Evolutionary conservation across 1,284 basidiomycete species (phyloP).

Genomic region (Rhizoctonia solani): DNA sequence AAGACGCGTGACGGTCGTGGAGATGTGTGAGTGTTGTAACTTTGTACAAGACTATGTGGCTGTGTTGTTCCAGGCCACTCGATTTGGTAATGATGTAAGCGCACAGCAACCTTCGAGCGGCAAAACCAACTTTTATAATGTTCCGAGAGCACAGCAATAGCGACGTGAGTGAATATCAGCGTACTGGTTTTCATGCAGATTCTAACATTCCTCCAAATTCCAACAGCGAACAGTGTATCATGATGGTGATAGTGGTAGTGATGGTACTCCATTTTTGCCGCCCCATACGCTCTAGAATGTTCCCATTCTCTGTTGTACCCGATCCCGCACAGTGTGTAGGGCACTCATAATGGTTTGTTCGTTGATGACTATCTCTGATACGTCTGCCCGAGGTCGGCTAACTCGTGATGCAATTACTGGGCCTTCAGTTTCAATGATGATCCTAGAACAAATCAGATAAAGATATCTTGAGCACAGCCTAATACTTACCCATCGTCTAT

Average conservation of each 20-base stretch:
- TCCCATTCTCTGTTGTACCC: constrained; percentile 66
- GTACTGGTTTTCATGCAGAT: too few species aligned
- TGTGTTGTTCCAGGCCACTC: not conserved
- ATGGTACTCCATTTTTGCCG: too few species aligned
- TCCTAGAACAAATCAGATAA: constrained; percentile 53
- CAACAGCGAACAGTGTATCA: too few species aligned
- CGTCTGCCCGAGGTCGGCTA: constrained; percentile 89
- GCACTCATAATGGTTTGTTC: constrained; percentile 95
- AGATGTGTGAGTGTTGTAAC: constrained; percentile 24
- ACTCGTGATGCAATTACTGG: constrained; percentile 94
- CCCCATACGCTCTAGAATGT: constrained; percentile 49
- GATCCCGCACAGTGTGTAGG: constrained; percentile 87
- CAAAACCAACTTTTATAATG: not conserved
- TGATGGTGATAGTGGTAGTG: too few species aligned
- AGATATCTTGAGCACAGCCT: constrained; percentile 11
- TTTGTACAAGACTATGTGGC: constrained; percentile 5
- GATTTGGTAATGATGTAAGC: not conserved
- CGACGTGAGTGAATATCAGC: not conserved
- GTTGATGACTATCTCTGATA: constrained; percentile 97
- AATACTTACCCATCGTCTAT: constrained; percentile 90
- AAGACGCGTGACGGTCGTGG: constrained; percentile 30
- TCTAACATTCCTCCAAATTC: too few species aligned
- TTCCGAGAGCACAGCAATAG: not conserved
- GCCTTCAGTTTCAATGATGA: constrained; percentile 96
- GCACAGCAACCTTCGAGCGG: not conserved